Evolutionary conservation across 345 rosid species (phyloP).

Genomic region (Arabidopsis arenosa): DNA sequence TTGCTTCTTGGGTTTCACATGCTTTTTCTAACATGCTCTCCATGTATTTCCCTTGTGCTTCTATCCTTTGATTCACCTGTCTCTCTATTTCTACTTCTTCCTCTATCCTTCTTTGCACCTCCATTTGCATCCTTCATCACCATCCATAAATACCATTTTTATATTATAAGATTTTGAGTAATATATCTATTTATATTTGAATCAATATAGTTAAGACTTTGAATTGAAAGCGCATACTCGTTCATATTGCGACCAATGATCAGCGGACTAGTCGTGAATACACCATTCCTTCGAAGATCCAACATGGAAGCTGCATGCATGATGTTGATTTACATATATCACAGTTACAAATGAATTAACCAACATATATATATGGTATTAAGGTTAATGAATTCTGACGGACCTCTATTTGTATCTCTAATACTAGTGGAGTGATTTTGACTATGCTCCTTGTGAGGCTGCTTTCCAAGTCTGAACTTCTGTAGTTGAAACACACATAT

Average conservation of each 20-base stretch:
- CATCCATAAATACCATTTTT: conserved; percentile 33
- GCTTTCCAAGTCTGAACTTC: conserved; percentile 92
- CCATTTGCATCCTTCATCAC: conserved; percentile 69
- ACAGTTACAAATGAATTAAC: background rate
- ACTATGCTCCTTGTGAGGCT: conserved; percentile 71
- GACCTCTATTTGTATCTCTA: conserved; percentile 69
- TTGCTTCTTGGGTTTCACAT: conserved; percentile 75
- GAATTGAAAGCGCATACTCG: conserved; percentile 62
- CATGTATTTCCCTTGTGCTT: conserved; percentile 97
- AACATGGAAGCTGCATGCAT: conserved; percentile 38
- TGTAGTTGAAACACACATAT: conserved; percentile 44
- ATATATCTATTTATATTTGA: conserved; percentile 22
- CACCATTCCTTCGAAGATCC: conserved; percentile 42
- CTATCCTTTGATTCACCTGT: conserved; percentile 90
- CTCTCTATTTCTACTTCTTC: conserved; percentile 89
- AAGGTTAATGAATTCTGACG: conserved; percentile 43
- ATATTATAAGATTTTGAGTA: conserved; percentile 5
- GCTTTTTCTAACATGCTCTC: conserved; percentile 93
- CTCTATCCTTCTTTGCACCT: conserved; percentile 81
- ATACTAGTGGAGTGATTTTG: conserved; percentile 64
- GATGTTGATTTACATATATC: conserved; percentile 20
- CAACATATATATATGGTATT: background rate
- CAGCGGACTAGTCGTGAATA: conserved; percentile 50
- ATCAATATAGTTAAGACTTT: conserved; percentile 1
- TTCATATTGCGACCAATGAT: conserved; percentile 54